phyloP scores from a whole-genome alignment of 1,284 basidiomycete genomes.

The Blastosporella zonata region DNA sequence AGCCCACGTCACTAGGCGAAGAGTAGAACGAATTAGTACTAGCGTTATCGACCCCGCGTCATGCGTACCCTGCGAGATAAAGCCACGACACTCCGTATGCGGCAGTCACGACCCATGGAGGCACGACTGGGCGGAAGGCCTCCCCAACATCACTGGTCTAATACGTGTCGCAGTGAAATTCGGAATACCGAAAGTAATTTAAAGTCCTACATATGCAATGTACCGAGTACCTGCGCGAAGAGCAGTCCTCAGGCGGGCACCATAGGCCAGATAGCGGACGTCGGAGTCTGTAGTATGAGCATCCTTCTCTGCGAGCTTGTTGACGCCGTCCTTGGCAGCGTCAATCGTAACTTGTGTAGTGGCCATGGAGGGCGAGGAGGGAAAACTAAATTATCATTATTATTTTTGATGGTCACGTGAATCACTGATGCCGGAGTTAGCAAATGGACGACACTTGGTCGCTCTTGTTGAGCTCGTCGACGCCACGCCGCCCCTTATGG shows the following conservation, averaged over 20 bases:
- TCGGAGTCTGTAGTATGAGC: constrained; percentile 64
- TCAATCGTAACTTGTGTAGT: constrained; percentile 33
- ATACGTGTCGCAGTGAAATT: constrained; percentile 7
- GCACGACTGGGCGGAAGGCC: constrained; percentile 87
- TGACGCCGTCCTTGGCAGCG: constrained; percentile 46
- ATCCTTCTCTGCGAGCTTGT: constrained; percentile 58
- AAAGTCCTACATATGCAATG: constrained; percentile 65
- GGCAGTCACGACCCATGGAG: constrained; percentile 73
- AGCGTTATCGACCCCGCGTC: constrained; percentile 12
- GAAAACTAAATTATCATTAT: neutral
- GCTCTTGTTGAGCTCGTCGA: constrained; percentile 20
- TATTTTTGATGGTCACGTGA: constrained; percentile 7
- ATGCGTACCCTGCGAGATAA: constrained; percentile 59
- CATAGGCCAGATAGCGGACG: constrained; percentile 72
- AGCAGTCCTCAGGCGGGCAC: constrained; percentile 75
- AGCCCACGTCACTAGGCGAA: constrained; percentile 81
- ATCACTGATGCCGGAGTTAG: constrained; percentile 3
- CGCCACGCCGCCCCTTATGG: constrained; percentile 28
- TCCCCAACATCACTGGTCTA: constrained; percentile 90
- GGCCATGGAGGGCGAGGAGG: constrained; percentile 23
- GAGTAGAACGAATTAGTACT: constrained; percentile 1
- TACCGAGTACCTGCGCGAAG: constrained; percentile 75
- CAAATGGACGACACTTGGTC: constrained; percentile 15
- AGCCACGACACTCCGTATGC: constrained; percentile 89
- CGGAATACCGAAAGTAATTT: neutral